A percentile compares a stretch with the other conserved stretches of the same genome.
phyloP scores from a whole-genome alignment of 495 filamentous ascomycete genomes.

The Oidiodendron maius region DNA sequence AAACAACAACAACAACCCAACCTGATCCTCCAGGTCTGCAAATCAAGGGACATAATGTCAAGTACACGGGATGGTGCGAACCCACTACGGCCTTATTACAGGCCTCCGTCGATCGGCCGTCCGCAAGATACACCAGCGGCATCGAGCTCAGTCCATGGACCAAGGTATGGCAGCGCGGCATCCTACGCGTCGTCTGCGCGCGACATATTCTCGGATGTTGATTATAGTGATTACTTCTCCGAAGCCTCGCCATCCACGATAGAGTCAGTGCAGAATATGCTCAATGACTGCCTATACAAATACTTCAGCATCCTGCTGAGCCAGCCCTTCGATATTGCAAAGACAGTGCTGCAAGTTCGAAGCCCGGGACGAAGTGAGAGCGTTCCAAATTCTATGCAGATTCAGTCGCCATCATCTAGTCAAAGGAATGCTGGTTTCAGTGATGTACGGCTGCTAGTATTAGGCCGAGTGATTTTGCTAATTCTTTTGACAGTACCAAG shows the following conservation, averaged over 20 bases:
- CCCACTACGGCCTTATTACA: slow-evolving; percentile 91
- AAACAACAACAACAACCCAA: background rate
- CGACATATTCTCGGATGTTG: slow-evolving; percentile 78
- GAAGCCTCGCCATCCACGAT: slow-evolving; percentile 69
- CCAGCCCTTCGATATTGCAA: slow-evolving; percentile 97
- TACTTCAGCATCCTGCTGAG: slow-evolving; percentile 77
- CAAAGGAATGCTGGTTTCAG: slow-evolving; percentile 38
- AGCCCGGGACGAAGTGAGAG: slow-evolving; percentile 37
- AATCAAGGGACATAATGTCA: too few species aligned
- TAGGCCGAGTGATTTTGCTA: slow-evolving; percentile 8
- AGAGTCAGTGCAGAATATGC: slow-evolving; percentile 60
- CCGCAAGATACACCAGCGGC: slow-evolving; percentile 37
- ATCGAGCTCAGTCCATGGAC: slow-evolving; percentile 24
- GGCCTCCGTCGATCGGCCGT: slow-evolving; percentile 72
- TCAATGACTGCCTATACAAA: slow-evolving; percentile 80
- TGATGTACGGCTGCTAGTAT: slow-evolving; percentile 36
- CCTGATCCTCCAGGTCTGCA: too few species aligned
- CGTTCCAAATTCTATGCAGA: slow-evolving; percentile 17
- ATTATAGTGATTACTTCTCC: slow-evolving; percentile 80
- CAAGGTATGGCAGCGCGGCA: slow-evolving; percentile 39
- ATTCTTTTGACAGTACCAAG: slow-evolving; percentile 18
- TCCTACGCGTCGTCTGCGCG: slow-evolving; percentile 70
- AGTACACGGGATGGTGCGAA: slow-evolving; percentile 59
- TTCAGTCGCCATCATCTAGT: slow-evolving; percentile 25
- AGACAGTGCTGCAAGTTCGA: slow-evolving; percentile 82